Percentiles rank a stretch among this genome's conserved stretches.
Conservation (phyloP, 1,139 yeast species). For the Yamadazyma pseudoaaseri region DNA sequence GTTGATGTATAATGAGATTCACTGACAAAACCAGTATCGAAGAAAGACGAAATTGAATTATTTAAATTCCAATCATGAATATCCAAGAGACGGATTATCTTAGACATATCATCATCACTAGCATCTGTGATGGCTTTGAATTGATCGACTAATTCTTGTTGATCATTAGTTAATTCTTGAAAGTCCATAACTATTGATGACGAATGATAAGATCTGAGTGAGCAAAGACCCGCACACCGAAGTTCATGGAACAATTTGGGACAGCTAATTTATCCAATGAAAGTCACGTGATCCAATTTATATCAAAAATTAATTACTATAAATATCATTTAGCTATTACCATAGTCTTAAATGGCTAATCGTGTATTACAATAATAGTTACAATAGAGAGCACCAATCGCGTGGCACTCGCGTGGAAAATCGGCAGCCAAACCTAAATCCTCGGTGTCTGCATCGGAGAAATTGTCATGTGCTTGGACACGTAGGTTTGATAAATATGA, state of each 20-base stretch:
- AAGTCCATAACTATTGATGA: background rate
- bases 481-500: too few relatives aligned
- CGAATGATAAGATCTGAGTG: background rate
- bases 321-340: too few relatives aligned
- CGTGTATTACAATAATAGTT: too few relatives aligned
- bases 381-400: too few relatives aligned
- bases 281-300: too few relatives aligned
- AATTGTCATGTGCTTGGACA: constrained; percentile 6
- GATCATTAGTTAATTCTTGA: background rate
- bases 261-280: too few relatives aligned
- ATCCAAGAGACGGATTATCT: constrained; percentile 29
- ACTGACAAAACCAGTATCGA: constrained; percentile 46
- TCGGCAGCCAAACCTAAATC: too few relatives aligned
- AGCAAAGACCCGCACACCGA: background rate
- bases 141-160: constrained; percentile 23
- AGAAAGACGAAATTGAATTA: constrained; percentile 47
- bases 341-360: too few relatives aligned
- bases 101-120: constrained; percentile 33
- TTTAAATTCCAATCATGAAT: constrained; percentile 50
- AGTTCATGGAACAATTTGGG: too few relatives aligned
- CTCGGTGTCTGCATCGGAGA: constrained; percentile 5
- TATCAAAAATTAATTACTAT: too few relatives aligned
- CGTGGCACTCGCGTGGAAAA: too few relatives aligned
- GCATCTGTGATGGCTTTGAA: constrained; percentile 48
- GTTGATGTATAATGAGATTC: constrained; percentile 1